A percentile compares a stretch with the other conserved stretches of the same genome.
phyloP scores from a whole-genome alignment of 805 yeast genomes.

The Metschnikowia bowlesiae region DNA sequence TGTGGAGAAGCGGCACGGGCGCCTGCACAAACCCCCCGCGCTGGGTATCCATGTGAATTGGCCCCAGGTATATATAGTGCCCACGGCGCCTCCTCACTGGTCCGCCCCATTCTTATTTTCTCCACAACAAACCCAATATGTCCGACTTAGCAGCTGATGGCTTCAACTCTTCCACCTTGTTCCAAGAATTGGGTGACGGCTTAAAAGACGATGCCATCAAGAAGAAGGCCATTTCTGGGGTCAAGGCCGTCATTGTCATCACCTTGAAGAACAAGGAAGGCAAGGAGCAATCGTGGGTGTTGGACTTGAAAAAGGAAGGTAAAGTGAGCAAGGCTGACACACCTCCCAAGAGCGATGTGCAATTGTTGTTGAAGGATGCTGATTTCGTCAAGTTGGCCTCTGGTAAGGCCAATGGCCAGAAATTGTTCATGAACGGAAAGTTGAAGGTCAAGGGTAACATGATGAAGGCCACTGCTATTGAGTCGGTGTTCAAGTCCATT shows the following conservation, averaged over 20 bases:
- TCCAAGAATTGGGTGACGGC: constrained; percentile 36
- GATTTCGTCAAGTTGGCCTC: constrained; percentile 66
- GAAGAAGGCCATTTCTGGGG: constrained; percentile 41
- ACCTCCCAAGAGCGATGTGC: constrained; percentile 52
- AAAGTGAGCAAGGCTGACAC: constrained; percentile 12
- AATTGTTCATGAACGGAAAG: constrained; percentile 77
- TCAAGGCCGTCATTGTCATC: constrained; percentile 62
- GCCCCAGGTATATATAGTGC: constrained; percentile 1
- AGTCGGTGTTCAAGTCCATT: constrained; percentile 54
- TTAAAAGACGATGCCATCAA: constrained; percentile 32
- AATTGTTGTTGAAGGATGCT: constrained; percentile 58
- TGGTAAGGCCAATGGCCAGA: constrained; percentile 83
- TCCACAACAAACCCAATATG: constrained; percentile 12
- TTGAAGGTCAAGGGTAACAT: constrained; percentile 85
- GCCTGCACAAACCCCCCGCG: constrained; percentile 3
- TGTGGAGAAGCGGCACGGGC: constrained; percentile 1
- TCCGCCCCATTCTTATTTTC: neutral
- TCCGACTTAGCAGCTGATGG: constrained; percentile 32
- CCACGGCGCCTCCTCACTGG: neutral
- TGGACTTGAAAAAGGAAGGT: constrained; percentile 21
- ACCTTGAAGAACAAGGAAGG: constrained; percentile 32
- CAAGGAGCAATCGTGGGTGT: constrained; percentile 19
- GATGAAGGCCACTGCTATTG: constrained; percentile 82
- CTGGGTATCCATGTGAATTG: constrained; percentile 3
- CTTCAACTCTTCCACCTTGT: constrained; percentile 41